Conservation (phyloP, 352 stramenopile genomes). For the Globisporangium emineosum region DNA sequence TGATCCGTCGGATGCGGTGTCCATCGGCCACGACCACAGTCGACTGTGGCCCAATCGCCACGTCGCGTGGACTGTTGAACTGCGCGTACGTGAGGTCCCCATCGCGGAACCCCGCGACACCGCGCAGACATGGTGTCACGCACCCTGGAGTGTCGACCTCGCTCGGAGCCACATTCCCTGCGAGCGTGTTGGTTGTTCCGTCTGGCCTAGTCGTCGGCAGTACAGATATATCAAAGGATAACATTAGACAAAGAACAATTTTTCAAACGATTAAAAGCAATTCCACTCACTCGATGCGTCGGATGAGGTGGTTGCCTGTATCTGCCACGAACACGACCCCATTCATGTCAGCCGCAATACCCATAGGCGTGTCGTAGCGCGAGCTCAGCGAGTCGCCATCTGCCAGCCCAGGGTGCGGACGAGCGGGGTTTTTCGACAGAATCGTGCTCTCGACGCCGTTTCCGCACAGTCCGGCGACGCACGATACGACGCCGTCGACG, state of each 20-base stretch:
- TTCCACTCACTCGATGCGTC: conserved; percentile 66
- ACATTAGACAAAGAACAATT: neutral
- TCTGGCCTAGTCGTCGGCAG: conserved; percentile 19
- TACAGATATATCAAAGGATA: neutral
- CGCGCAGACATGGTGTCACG: conserved; percentile 84
- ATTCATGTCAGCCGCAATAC: conserved; percentile 74
- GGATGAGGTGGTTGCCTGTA: conserved; percentile 94
- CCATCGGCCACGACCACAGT: conserved; percentile 90
- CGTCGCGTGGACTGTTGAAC: conserved; percentile 93
- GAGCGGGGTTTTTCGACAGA: conserved; percentile 27
- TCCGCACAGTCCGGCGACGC: conserved; percentile 88
- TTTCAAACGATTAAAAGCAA: neutral
- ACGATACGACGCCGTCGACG: conserved; percentile 65
- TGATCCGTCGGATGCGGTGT: conserved; percentile 86
- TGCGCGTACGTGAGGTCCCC: conserved; percentile 80
- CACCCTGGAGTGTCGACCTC: conserved; percentile 82
- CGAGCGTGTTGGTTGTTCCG: conserved; percentile 62
- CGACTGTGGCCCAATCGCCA: conserved; percentile 76
- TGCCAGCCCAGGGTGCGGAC: conserved; percentile 83
- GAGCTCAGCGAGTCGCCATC: conserved; percentile 80
- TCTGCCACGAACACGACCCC: conserved; percentile 93
- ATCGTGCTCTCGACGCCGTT: conserved; percentile 61
- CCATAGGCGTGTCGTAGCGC: conserved; percentile 91
- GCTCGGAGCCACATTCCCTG: conserved; percentile 52
- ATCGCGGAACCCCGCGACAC: conserved; percentile 86